phyloP scores from a whole-genome alignment of 2,329 filamentous ascomycete genomes.

The Colletotrichum camelliae region DNA sequence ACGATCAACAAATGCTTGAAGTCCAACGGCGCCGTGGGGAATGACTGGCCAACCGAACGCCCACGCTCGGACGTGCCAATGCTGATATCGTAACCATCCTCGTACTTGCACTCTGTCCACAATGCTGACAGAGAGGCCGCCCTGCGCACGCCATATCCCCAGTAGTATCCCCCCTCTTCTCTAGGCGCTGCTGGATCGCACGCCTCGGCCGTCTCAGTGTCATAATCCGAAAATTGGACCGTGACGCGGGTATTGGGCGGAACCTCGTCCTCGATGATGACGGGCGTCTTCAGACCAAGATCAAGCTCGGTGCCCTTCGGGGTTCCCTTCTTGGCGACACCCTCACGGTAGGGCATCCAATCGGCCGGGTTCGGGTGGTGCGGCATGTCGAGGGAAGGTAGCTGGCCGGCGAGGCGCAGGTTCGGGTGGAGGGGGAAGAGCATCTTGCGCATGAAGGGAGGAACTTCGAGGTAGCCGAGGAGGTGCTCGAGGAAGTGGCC shows the following conservation, averaged over 20 bases:
- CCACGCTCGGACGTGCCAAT: constrained; percentile 86
- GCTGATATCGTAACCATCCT: constrained; percentile 81
- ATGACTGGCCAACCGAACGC: constrained; percentile 50
- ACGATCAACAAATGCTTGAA: constrained; percentile 80
- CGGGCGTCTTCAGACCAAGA: constrained; percentile 59
- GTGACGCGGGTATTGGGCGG: constrained; percentile 77
- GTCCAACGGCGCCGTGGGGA: constrained; percentile 42
- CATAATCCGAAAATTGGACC: constrained; percentile 63
- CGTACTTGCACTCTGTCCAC: constrained; percentile 78
- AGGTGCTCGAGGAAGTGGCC: constrained; percentile 82
- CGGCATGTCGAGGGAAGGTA: constrained; percentile 84
- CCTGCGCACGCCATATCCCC: constrained; percentile 78
- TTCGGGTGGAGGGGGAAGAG: constrained; percentile 84
- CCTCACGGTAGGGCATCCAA: constrained; percentile 82
- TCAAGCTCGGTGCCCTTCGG: constrained; percentile 61
- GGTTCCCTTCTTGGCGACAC: constrained; percentile 63
- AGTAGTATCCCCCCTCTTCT: constrained; percentile 82
- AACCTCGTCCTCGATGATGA: constrained; percentile 64
- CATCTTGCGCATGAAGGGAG: constrained; percentile 77
- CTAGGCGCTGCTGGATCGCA: constrained; percentile 74
- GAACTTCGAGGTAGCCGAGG: constrained; percentile 82
- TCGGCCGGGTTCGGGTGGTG: constrained; percentile 80
- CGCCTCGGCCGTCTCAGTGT: constrained; percentile 57
- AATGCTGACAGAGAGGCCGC: constrained; percentile 71
- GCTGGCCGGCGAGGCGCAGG: constrained; percentile 71